These are phyloP conservation scores for Trypanosoma mega DNA, from an alignment of 208 protist genomes.

Conservation along the genomic window DNA sequence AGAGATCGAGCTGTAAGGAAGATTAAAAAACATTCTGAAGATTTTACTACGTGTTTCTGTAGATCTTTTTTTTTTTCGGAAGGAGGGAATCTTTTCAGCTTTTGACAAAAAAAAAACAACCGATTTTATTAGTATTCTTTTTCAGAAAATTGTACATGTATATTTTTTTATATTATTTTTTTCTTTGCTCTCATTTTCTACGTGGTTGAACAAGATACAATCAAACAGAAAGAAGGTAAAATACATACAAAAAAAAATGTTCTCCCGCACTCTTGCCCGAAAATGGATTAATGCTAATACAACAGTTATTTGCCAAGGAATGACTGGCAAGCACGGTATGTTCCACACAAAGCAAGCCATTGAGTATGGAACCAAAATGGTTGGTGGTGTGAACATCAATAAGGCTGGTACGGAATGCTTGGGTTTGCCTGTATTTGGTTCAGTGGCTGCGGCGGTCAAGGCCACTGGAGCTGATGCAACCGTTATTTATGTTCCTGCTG, in stretches of 20 bases:
- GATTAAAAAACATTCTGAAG: no score
- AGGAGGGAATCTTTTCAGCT: no score
- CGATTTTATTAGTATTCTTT: no score
- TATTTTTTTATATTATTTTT: slow-evolving; percentile 21
- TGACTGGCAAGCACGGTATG: slow-evolving; percentile 98
- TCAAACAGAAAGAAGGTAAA: slow-evolving; percentile 16
- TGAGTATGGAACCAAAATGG: slow-evolving; percentile 98
- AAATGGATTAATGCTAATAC: slow-evolving; percentile 94
- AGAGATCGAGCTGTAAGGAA: no score
- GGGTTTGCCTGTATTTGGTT: slow-evolving; percentile 95
- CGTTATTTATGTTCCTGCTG: slow-evolving; percentile 98
- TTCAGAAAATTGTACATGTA: no score
- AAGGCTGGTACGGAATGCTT: slow-evolving; percentile 96
- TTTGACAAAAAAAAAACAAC: no score
- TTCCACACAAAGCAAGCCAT: slow-evolving; percentile 98
- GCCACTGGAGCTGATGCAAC: slow-evolving; percentile 93
- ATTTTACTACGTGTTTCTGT: no score
- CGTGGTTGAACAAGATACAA: neutral
- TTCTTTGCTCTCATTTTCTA: slow-evolving; percentile 14
- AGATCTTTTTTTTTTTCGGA: no score
- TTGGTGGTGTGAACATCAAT: slow-evolving; percentile 96
- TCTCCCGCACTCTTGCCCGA: slow-evolving; percentile 54
- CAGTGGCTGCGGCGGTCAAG: slow-evolving; percentile 87
- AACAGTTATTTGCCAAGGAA: slow-evolving; percentile 98
- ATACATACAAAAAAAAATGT: slow-evolving; percentile 41